These are phyloP conservation scores for Aschersonia sp. DNA, from an alignment of 2,329 filamentous ascomycete genomes.

Conservation along the genomic window DNA sequence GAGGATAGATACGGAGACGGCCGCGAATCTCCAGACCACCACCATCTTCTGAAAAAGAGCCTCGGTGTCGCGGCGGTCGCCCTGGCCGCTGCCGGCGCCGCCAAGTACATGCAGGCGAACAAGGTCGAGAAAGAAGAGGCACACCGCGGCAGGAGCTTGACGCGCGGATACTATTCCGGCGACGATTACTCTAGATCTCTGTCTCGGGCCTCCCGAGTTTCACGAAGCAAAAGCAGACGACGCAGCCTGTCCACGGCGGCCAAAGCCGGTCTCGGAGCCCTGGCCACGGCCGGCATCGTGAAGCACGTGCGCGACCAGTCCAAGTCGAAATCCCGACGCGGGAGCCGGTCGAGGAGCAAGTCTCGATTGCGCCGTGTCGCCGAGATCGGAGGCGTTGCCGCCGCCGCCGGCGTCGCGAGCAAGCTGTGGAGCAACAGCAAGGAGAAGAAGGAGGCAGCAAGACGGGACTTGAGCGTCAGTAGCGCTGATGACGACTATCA, in stretches of 20 bases:
- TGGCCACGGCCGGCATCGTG: constrained; percentile 41
- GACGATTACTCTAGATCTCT: constrained; percentile 25
- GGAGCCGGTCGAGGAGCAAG: constrained; percentile 26
- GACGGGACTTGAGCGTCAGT: constrained; percentile 16
- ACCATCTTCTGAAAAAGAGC: constrained; percentile 42
- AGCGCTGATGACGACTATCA: constrained; percentile 20
- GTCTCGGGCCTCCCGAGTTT: constrained; percentile 20
- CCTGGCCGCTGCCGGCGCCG: constrained; percentile 48
- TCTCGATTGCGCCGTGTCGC: constrained; percentile 37
- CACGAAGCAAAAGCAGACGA: constrained; percentile 26
- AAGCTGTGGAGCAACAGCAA: constrained; percentile 46
- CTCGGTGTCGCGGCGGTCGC: constrained; percentile 49
- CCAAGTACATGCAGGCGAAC: constrained; percentile 47
- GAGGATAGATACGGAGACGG: constrained; percentile 33
- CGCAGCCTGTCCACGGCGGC: constrained; percentile 33
- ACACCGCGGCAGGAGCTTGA: constrained; percentile 38
- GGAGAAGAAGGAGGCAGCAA: constrained; percentile 37
- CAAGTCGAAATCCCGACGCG: constrained; percentile 13
- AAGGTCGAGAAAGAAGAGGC: constrained; percentile 46
- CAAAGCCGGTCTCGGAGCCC: constrained; percentile 42
- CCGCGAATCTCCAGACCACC: constrained; percentile 22
- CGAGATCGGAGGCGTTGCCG: constrained; percentile 44
- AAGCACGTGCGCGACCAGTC: constrained; percentile 43
- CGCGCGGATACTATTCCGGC: constrained; percentile 25
- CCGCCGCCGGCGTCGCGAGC: constrained; percentile 44